Conservation (phyloP, 192 early-diverging fungal genomes). For the Gamsiella multidivaricata region DNA sequence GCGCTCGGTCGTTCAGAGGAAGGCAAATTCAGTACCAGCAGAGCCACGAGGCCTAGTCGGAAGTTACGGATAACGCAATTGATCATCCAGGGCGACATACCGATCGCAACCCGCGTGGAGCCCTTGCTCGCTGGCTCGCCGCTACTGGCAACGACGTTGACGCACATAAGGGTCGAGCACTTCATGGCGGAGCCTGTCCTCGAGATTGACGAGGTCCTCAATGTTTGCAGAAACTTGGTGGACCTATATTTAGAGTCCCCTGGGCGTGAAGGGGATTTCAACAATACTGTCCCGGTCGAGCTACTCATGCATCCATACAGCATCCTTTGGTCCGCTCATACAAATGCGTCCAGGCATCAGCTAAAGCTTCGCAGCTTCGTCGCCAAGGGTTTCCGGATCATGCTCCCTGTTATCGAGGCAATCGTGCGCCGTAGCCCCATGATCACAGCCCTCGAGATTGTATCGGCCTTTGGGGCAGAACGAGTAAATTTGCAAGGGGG, state of each 20-base stretch:
- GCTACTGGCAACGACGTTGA: not conserved
- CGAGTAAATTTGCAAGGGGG: too few species aligned
- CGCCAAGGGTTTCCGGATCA: too few species aligned
- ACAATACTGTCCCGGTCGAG: not conserved
- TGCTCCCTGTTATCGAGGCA: too few species aligned
- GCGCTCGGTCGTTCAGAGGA: too few species aligned
- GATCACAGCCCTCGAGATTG: too few species aligned
- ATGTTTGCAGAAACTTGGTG: not conserved
- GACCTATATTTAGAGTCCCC: not conserved
- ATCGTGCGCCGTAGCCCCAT: too few species aligned
- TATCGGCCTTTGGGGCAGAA: too few species aligned
- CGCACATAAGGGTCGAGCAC: not conserved
- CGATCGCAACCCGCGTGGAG: not conserved
- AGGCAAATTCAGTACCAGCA: not conserved
- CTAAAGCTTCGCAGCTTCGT: too few species aligned
- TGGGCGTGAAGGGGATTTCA: not conserved
- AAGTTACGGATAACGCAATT: not conserved
- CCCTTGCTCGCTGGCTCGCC: not conserved
- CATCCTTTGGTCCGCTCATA: too few species aligned
- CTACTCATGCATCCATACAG: too few species aligned
- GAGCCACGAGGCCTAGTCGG: not conserved
- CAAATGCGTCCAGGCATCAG: too few species aligned
- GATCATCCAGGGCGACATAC: not conserved
- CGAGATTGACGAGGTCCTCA: not conserved
- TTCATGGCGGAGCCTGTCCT: not conserved